These are phyloP conservation scores for Gentiana dahurica DNA, from an alignment of 257 asterid genomes.

Conservation along the genomic window DNA sequence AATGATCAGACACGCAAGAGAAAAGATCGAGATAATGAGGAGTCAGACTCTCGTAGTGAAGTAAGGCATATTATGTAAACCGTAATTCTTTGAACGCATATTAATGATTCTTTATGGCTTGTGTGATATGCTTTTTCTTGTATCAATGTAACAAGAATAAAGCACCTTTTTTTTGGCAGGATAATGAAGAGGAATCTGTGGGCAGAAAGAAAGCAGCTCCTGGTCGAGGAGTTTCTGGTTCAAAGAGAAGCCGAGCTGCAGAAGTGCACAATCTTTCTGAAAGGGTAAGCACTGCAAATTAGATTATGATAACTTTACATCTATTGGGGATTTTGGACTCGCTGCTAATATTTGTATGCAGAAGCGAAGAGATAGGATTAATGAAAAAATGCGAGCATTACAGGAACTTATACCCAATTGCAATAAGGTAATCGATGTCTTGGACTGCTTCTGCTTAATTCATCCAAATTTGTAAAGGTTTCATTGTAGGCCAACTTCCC, in stretches of 20 bases:
- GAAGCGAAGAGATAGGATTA: constrained; percentile 90
- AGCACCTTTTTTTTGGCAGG: too few species aligned
- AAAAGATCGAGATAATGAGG: constrained; percentile 49
- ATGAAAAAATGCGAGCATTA: constrained; percentile 94
- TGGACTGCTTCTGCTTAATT: too few species aligned
- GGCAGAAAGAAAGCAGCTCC: constrained; percentile 37
- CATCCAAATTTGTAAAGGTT: too few species aligned
- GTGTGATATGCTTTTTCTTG: constrained; percentile 5
- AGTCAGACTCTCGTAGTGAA: constrained; percentile 63
- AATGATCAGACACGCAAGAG: constrained; percentile 58
- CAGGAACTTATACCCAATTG: constrained; percentile 98
- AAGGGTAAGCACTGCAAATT: constrained; percentile 52
- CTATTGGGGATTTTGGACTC: constrained; percentile 3
- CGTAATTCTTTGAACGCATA: too few species aligned
- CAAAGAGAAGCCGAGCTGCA: constrained; percentile 94
- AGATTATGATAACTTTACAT: not conserved
- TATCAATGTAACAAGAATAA: too few species aligned
- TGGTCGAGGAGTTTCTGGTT: constrained; percentile 43
- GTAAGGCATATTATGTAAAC: constrained; percentile 31
- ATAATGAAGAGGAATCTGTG: constrained; percentile 56
- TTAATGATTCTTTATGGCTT: too few species aligned
- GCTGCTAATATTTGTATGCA: constrained; percentile 25
- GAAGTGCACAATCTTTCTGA: constrained; percentile 96
- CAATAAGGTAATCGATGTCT: constrained; percentile 54
- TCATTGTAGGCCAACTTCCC: too few species aligned